Base-by-base conservation (phyloP, 345 rosid genomes). In the Gynandropsis gynandra region DNA sequence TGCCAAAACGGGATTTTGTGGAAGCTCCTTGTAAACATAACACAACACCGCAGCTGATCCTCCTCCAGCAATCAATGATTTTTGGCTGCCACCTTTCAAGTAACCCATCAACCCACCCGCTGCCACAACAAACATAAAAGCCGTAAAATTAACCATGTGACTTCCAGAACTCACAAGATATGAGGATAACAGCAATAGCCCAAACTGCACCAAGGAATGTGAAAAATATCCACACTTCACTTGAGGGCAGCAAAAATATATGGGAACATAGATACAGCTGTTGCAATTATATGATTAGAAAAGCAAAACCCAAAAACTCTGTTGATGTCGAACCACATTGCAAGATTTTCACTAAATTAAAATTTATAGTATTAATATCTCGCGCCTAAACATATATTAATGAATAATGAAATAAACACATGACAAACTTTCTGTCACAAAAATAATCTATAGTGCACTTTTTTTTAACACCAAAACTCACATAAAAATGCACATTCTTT, bases 41-140 rank as follows among this genome's bases (percentile, higher is more conserved):
- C 61, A 82, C 47, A 90, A 73, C 49, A 72, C 17, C 0, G 82
- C 72, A 2, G 95, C 87, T 8, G 93, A 80, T 24, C 80, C 18
- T 49, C 95, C 98, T 61, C 95, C 98, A 1, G 95, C 83, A 10
- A 73, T 48, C 33, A 76, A 71, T 2, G 96, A 90, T 59, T 82
- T 82, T 81, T 82, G 87, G 72, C 98, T 90, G 42, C 96, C 95
- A 4, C 82, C 74, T 74, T 87, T 90, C 66, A 82, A 1, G 65
- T 71, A 90, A 37, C 96, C 96, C 87, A 90, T 75, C 52, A 70
- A 56, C 27, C 96, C 96, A 66, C 98, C 98, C 66, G 72, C 96
- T 90, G 68, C 32, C 46, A 50, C 42, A 62, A 51, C 14, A 56
- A 19, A 31, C 16, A 21, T 34, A 0, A 15, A 10, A n/a, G 7